Evolutionary conservation across 2,329 filamentous ascomycete genomes (phyloP), one percentile per base, ranked within the genome.

Genomic region (Juglanconis juglandina): DNA sequence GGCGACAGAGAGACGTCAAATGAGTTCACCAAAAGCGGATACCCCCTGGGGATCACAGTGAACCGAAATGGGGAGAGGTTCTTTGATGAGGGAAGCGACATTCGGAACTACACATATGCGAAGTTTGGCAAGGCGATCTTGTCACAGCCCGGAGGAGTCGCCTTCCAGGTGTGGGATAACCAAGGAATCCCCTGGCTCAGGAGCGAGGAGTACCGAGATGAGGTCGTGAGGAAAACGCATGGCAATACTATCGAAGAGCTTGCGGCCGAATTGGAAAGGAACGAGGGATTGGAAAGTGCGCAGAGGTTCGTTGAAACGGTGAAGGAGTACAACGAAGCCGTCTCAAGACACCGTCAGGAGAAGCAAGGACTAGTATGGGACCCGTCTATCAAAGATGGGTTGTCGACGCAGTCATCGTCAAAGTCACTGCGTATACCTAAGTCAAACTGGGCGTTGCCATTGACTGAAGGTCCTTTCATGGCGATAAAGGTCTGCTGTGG

Each of bases 31-130:
- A 90, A 90, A 67, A 87, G 83, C 0, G 87, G 87, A 1, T 89
- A 89, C 65, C 86, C 87, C 0, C 74, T 89, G 0, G 87, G 87
- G 0, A 65, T 89, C 11, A 89, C 88, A 81, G 60, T 89, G 14
- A 89, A 90, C 65, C 69, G 71, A 0, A 67, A 80, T 0, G 87
- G 87, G 0, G 67, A 79, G 47, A 76, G 87, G 1, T 89, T 89
- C 66, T 85, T 89, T 0, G 86, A 89, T 65, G 87, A 90, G 67
- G 87, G 87, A 0, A 66, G 83, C 8, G 87, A 89, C 65, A 69
- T 88, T 64, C 76, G 86, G 3, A 89, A 89, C 67, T 88, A 84
- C 67, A 89, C 87, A 0, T 89, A 89, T 65, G 87, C 87, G 33
- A 82, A 82, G 65, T 87, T 89, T 66, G 87, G 87, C 0, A 73